These are phyloP conservation scores for Ceratobasidium sp. DNA, from an alignment of 1,284 basidiomycete species.

Conservation along the genomic window DNA sequence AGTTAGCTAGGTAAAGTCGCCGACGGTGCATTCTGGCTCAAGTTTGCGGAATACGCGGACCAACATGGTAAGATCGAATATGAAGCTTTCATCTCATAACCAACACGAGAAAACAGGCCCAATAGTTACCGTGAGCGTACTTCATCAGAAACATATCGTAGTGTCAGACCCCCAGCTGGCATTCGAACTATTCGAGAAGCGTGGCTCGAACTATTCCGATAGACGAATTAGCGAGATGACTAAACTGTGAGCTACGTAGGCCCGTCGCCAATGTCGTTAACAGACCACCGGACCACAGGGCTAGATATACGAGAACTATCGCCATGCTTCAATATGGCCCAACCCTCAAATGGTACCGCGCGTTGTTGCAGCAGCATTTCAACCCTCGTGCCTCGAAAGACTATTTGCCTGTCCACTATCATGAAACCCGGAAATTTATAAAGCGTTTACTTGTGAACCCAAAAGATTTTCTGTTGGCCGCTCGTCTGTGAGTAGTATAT, in stretches of 20 bases:
- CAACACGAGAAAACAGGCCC: background rate
- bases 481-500: background rate
- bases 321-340: background rate
- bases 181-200: slow-evolving; percentile 1
- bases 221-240: slow-evolving; percentile 2
- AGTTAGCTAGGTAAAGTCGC: background rate
- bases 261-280: background rate
- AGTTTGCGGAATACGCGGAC: background rate
- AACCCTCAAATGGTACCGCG: background rate
- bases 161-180: background rate
- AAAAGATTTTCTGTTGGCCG: background rate
- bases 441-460: background rate
- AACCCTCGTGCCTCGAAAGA: background rate
- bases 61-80: background rate
- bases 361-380: background rate
- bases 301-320: background rate
- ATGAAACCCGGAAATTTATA: background rate
- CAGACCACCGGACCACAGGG: background rate
- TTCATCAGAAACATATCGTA: background rate
- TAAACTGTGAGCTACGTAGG: background rate
- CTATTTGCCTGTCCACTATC: background rate
- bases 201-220: slow-evolving; percentile 3
- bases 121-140: background rate
- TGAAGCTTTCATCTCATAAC: background rate
- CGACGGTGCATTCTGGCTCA: background rate